phyloP scores from a whole-genome alignment of 164 flowering plant genomes.

The Brasenia schreberi region DNA sequence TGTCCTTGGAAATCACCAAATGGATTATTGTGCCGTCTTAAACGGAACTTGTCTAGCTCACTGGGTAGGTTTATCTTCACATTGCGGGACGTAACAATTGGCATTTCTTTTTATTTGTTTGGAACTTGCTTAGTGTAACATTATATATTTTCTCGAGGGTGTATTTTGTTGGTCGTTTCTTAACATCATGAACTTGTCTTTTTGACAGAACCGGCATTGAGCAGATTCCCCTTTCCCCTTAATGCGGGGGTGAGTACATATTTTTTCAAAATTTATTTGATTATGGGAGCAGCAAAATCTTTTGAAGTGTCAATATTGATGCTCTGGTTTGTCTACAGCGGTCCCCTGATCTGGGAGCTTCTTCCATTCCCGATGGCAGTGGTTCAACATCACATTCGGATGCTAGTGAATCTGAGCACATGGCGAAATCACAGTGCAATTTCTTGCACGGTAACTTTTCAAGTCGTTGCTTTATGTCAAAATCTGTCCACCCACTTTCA shows the following conservation, averaged over 20 bases:
- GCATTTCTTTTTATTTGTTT: too few relatives aligned
- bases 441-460: conserved; percentile 41
- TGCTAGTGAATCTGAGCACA: conserved; percentile 58
- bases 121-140: too few relatives aligned
- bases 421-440: conserved; percentile 17
- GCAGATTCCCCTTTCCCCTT: conserved; percentile 28
- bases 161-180: too few relatives aligned
- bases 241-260: conserved; percentile 42
- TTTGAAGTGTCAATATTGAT: too few relatives aligned
- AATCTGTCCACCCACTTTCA: conserved; percentile 69
- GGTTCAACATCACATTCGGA: conserved; percentile 66
- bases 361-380: conserved; percentile 33
- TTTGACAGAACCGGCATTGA: conserved; percentile 26
- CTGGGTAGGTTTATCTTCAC: too few relatives aligned
- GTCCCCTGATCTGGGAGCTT: conserved; percentile 9
- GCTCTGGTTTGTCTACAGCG: conserved; percentile 26
- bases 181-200: too few relatives aligned
- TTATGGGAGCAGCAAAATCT: too few relatives aligned
- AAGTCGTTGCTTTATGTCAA: conserved; percentile 61
- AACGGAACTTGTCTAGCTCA: too few relatives aligned
- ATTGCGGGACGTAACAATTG: too few relatives aligned
- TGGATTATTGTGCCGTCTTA: too few relatives aligned
- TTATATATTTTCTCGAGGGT: too few relatives aligned
- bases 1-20: too few relatives aligned
- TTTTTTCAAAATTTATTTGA: not conserved